A percentile compares a stretch with the other conserved stretches of the same genome.
Evolutionary conservation across 352 stramenopile genomes (phyloP).

Genomic region (Pythium grandisporangium): DNA sequence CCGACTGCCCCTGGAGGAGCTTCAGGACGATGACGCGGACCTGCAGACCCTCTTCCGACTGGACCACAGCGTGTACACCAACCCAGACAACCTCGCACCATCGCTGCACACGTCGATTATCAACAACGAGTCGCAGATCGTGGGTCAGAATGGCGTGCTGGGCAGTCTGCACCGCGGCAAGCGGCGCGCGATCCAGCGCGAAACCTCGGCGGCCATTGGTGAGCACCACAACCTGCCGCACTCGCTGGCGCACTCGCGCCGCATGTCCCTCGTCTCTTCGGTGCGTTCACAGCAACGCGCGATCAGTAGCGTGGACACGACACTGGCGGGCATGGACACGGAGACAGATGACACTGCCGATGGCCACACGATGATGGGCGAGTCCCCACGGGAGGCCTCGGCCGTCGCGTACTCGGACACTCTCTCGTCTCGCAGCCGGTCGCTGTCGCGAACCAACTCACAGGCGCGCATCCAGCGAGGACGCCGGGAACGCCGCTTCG

Average conservation of each 20-base stretch:
- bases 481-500: neutral
- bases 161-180: constrained; percentile 14
- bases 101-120: constrained; percentile 69
- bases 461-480: constrained; percentile 1
- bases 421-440: neutral
- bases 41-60: constrained; percentile 58
- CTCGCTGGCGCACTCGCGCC: too few species aligned
- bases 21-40: constrained; percentile 4
- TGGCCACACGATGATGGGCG: neutral
- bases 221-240: neutral
- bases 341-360: neutral
- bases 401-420: neutral
- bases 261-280: too few species aligned
- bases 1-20: constrained; percentile 7
- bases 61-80: constrained; percentile 55
- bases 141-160: constrained; percentile 20
- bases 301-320: too few species aligned
- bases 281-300: too few species aligned
- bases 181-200: constrained; percentile 3
- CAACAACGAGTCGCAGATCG: constrained; percentile 46
- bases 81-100: constrained; percentile 64
- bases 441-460: constrained; percentile 6
- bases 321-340: neutral
- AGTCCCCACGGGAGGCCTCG: neutral
- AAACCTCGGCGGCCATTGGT: neutral